Conservation (phyloP, 257 asterid genomes). For the Lycium ferocissimum region DNA sequence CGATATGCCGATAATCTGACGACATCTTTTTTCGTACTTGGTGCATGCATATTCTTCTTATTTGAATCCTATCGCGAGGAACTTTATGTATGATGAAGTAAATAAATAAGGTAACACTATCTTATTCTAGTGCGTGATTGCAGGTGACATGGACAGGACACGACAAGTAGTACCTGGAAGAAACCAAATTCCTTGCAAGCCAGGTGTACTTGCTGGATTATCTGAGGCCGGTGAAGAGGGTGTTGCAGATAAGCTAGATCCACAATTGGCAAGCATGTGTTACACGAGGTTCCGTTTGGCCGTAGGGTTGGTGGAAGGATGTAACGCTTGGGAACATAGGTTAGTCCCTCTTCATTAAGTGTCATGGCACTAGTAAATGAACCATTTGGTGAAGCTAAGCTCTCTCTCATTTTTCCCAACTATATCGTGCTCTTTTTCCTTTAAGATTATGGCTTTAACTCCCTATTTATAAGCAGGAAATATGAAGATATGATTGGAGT, state of each 20-base stretch:
- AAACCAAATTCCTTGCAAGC: slow-evolving; percentile 58
- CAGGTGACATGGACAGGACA: not conserved
- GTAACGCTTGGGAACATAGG: slow-evolving; percentile 48
- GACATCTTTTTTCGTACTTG: not conserved
- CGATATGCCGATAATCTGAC: not conserved
- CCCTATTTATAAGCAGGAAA: slow-evolving; percentile 24
- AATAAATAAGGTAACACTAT: not conserved
- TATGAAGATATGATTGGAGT: slow-evolving; percentile 15
- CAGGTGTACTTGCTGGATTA: slow-evolving; percentile 38
- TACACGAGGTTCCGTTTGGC: slow-evolving; percentile 41
- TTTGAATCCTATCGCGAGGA: not conserved
- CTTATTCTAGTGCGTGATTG: not conserved
- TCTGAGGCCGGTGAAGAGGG: slow-evolving; percentile 41
- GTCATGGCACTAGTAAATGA: slow-evolving; percentile 52
- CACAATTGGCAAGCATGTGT: slow-evolving; percentile 46
- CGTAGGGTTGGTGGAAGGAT: slow-evolving; percentile 55
- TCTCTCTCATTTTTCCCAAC: slow-evolving; percentile 3
- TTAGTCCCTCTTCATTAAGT: slow-evolving; percentile 47
- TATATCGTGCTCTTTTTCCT: no score
- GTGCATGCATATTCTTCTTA: not conserved
- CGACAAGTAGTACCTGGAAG: slow-evolving; percentile 52
- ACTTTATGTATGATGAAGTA: not conserved
- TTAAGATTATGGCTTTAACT: not conserved
- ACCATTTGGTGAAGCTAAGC: slow-evolving; percentile 22
- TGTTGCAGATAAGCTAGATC: slow-evolving; percentile 47